Base-by-base conservation (phyloP, 495 filamentous ascomycete genomes). In the Emericellopsis terricola region DNA sequence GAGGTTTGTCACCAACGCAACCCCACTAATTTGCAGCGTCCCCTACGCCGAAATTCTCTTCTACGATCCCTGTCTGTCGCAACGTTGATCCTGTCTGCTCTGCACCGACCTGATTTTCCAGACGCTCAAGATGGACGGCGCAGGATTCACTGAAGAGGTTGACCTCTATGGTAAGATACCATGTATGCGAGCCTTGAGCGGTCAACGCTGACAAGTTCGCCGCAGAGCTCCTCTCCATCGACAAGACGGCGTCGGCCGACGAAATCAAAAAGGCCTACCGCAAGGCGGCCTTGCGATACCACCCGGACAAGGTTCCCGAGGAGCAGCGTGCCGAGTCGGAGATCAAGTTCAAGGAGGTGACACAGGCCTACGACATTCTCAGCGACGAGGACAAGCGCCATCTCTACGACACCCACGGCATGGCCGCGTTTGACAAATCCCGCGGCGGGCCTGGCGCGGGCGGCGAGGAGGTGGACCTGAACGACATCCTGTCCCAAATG, bases 201-300 rank as follows among this genome's bases (percentile, higher is more conserved):
- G n/a, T n/a, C n/a, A n/a, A n/a, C n/a, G n/a, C 32, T 34, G 8
- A 34, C 18, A 7, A 3, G 15, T 9, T 14, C 15, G 15, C 1
- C 11, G 11, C 31, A 71, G 87, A 77, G 58, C 64, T 94, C 51
- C 71, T 97, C 31, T 78, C 73, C 28, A 60, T 94, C 42, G 57
- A 71, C 38, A 71, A 64, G 42, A 52, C 53, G 31, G 78, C 87
- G 26, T 73, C 59, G 48, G 80, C 81, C 47, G 68, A 76, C 42
- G 84, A 94, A 38, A 81, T 97, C 56, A 92, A 91, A 53, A 93
- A 94, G 53, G 91, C 89, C 27, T 97, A 94, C 56, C 81, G 86
- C 56, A 96, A 94, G 73, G 75, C 89, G 39, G 91, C 89, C 1
- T 69, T 94, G 24, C 62, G 76, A 45, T 78, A 76, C 47, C 89